Percentiles rank a stretch among this genome's conserved stretches.
These are phyloP conservation scores for Lactifluus volemus DNA, from an alignment of 768 basidiomycete genomes.

Conservation along the genomic window DNA sequence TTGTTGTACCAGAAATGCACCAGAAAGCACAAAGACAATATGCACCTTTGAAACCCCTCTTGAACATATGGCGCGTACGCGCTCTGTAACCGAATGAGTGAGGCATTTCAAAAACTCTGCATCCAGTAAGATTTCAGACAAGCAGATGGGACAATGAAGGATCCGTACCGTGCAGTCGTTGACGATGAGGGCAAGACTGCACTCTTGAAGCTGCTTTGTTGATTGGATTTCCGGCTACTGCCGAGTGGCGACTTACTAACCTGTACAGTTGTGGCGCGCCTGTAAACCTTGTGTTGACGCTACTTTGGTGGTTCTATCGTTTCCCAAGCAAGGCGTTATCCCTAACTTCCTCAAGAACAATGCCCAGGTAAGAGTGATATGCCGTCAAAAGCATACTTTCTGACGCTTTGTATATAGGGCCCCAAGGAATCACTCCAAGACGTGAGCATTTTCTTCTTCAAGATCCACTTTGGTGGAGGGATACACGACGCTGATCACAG, in stretches of 20 bases:
- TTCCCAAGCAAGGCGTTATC: conserved; percentile 5
- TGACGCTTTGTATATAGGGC: conserved; percentile 46
- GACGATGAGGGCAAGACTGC: not conserved
- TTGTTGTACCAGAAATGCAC: not conserved
- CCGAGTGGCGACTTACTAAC: conserved; percentile 54
- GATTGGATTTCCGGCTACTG: conserved; percentile 42
- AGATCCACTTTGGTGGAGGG: conserved; percentile 62
- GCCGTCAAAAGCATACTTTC: conserved; percentile 2
- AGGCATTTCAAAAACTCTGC: conserved; percentile 77
- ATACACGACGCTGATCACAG: conserved; percentile 53
- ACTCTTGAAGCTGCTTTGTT: conserved; percentile 8
- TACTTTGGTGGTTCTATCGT: conserved; percentile 27
- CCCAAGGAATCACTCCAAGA: conserved; percentile 88
- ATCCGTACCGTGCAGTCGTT: conserved; percentile 41
- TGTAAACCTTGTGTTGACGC: conserved; percentile 21
- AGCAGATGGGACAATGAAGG: conserved; percentile 12
- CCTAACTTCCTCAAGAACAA: conserved; percentile 51
- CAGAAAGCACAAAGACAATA: conserved; percentile 8
- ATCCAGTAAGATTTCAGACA: conserved; percentile 1
- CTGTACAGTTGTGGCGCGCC: conserved; percentile 58
- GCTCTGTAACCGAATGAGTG: conserved; percentile 99
- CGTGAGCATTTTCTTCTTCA: conserved; percentile 62
- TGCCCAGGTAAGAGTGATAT: conserved; percentile 65
- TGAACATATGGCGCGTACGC: conserved; percentile 99
- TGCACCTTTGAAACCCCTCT: conserved; percentile 95